These are phyloP conservation scores for Coprinopsis marcescibilis DNA, from an alignment of 768 basidiomycete species.

Conservation along the genomic window DNA sequence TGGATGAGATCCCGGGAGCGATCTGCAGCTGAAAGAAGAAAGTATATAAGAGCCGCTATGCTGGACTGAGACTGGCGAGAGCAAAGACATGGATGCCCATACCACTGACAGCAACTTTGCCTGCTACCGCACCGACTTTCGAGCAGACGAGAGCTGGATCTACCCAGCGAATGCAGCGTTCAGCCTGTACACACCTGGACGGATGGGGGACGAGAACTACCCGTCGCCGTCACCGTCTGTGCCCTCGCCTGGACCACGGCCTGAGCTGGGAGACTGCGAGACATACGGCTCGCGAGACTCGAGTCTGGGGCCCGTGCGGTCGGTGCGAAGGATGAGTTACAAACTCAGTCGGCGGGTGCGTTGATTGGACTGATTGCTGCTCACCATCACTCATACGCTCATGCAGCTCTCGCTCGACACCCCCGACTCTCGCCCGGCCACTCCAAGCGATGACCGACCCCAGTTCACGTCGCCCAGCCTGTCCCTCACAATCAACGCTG, in stretches of 20 bases:
- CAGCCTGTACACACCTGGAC: constrained; percentile 2
- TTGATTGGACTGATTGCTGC: background rate
- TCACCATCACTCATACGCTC: background rate
- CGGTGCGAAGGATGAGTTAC: background rate
- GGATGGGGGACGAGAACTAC: constrained; percentile 19
- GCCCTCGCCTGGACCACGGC: constrained; percentile 28
- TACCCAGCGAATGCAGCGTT: too few species aligned
- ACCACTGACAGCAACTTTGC: constrained; percentile 2
- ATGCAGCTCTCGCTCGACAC: constrained; percentile 1
- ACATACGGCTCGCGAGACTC: background rate
- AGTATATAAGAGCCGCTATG: constrained; percentile 4
- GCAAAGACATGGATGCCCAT: constrained; percentile 2
- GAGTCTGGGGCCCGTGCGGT: constrained; percentile 4
- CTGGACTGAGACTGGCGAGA: background rate
- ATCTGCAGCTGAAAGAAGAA: background rate
- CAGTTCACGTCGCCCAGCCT: too few species aligned
- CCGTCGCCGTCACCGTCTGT: constrained; percentile 35
- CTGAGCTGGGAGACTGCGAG: too few species aligned
- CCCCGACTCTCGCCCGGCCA: background rate
- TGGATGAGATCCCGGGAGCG: too few species aligned
- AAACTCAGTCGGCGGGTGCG: background rate
- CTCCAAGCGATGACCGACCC: background rate
- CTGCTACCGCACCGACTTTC: constrained; percentile 10
- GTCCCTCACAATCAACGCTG: constrained; percentile 8
- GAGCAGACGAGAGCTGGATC: constrained; percentile 7